Percentiles rank a stretch among this genome's conserved stretches.
These are phyloP conservation scores for Nemania sp. DNA, from an alignment of 2,329 filamentous ascomycete species.

Conservation along the genomic window DNA sequence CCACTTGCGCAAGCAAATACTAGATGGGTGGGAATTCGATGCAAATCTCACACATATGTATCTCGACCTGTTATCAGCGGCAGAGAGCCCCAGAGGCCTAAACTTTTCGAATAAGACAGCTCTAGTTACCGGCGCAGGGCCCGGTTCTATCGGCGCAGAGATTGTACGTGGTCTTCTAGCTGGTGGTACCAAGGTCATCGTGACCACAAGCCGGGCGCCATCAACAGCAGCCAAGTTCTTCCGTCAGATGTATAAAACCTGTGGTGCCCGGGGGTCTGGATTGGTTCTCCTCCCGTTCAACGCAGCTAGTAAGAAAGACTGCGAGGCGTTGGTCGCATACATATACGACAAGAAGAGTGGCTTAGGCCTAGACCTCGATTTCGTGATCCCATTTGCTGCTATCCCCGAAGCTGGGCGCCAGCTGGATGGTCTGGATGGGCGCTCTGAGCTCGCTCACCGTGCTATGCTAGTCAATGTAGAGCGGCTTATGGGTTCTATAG, in stretches of 20 bases:
- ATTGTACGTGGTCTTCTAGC: constrained; percentile 97
- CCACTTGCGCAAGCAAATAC: constrained; percentile 2
- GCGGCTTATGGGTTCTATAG: constrained; percentile 84
- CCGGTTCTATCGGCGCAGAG: constrained; percentile 96
- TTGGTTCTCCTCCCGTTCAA: constrained; percentile 99
- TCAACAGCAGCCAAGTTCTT: constrained; percentile 69
- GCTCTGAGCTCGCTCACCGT: constrained; percentile 95
- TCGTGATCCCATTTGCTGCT: constrained; percentile 93
- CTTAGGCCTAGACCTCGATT: constrained; percentile 97
- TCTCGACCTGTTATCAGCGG: constrained; percentile 85
- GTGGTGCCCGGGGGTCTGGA: constrained; percentile 89
- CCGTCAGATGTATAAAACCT: constrained; percentile 90
- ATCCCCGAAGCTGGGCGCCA: constrained; percentile 98
- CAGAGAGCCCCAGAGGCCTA: constrained; percentile 86
- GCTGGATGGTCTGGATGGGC: constrained; percentile 95
- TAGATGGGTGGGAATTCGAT: background rate
- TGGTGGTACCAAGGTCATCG: constrained; percentile 94
- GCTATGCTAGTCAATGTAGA: constrained; percentile 99
- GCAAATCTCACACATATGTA: constrained; percentile 89
- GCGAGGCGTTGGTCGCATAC: constrained; percentile 92
- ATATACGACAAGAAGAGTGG: constrained; percentile 97
- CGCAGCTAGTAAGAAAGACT: constrained; percentile 97
- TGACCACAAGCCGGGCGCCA: constrained; percentile 96
- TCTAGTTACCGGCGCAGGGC: constrained; percentile 97
- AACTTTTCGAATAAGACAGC: constrained; percentile 95